phyloP scores from a whole-genome alignment of 305 asterid genomes.

The Andrographis paniculata region DNA sequence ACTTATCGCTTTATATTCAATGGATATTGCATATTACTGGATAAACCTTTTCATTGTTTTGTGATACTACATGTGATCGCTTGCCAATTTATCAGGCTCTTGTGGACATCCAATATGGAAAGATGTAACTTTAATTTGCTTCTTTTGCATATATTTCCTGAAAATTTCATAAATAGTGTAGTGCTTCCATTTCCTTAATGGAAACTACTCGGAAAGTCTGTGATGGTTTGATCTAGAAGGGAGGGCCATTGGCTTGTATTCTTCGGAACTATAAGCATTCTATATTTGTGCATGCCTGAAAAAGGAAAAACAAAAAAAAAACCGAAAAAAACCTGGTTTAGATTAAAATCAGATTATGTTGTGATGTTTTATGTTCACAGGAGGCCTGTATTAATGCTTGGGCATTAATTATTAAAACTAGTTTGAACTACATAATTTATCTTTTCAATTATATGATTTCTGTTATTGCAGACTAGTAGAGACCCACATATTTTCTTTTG shows the following conservation, averaged over 20 bases:
- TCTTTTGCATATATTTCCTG: conserved; percentile 11
- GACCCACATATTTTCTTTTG: conserved; percentile 96
- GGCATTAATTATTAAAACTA: too few species aligned
- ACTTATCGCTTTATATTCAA: conserved; percentile 6
- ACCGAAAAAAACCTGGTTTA: too few species aligned
- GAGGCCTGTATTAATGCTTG: too few species aligned
- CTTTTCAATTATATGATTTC: background rate
- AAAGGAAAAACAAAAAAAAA: too few species aligned
- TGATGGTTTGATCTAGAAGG: background rate
- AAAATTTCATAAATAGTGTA: conserved; percentile 5
- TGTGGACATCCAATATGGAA: too few species aligned
- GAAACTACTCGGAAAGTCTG: background rate
- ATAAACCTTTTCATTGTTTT: conserved; percentile 5
- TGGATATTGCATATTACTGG: conserved; percentile 11
- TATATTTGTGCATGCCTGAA: too few species aligned
- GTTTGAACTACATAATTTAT: too few species aligned
- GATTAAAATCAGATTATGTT: too few species aligned
- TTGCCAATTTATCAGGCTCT: too few species aligned
- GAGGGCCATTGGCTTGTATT: background rate
- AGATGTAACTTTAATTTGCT: background rate
- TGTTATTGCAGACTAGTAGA: conserved; percentile 98
- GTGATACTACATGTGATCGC: conserved; percentile 3
- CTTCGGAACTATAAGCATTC: too few species aligned
- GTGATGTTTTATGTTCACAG: too few species aligned
- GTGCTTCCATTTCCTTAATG: conserved; percentile 8